Conservation (phyloP, 768 basidiomycete species). For the Phallus indusiatus region DNA sequence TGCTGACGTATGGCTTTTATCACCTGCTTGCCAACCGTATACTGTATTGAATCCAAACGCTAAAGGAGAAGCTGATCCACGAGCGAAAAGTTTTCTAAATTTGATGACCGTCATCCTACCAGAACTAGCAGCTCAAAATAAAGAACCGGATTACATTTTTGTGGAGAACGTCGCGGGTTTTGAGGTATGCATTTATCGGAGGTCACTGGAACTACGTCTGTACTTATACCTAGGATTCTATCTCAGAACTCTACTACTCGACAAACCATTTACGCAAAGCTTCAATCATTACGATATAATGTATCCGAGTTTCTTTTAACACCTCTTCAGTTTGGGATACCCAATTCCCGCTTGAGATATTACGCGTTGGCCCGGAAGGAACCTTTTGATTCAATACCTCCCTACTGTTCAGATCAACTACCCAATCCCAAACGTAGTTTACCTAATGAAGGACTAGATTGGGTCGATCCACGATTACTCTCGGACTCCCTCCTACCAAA, state of each 20-base stretch:
- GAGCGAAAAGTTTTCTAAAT: conserved; percentile 68
- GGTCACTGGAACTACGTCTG: background rate
- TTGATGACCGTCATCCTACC: conserved; percentile 57
- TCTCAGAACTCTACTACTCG: conserved; percentile 58
- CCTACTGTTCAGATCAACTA: background rate
- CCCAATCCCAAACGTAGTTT: conserved; percentile 40
- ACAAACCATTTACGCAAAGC: conserved; percentile 38
- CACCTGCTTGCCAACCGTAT: conserved; percentile 80
- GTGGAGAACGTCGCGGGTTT: conserved; percentile 82
- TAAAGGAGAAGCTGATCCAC: conserved; percentile 61
- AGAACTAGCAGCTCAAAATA: conserved; percentile 32
- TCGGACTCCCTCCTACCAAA: background rate
- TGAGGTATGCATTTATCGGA: conserved; percentile 38
- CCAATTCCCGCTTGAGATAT: conserved; percentile 75
- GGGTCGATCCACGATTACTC: conserved; percentile 25
- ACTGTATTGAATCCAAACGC: conserved; percentile 68
- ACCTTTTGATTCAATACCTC: conserved; percentile 28
- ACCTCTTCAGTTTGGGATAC: conserved; percentile 70
- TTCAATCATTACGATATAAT: conserved; percentile 46
- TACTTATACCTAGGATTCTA: conserved; percentile 4
- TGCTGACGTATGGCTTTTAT: conserved; percentile 67
- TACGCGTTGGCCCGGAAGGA: conserved; percentile 57
- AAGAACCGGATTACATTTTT: conserved; percentile 50
- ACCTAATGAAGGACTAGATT: conserved; percentile 35
- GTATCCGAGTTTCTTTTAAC: conserved; percentile 58